A percentile compares a stretch with the other conserved stretches of the same genome.
These are phyloP conservation scores for Furcasterigmium sp. DNA, from an alignment of 2,329 filamentous ascomycete species.

Conservation along the genomic window DNA sequence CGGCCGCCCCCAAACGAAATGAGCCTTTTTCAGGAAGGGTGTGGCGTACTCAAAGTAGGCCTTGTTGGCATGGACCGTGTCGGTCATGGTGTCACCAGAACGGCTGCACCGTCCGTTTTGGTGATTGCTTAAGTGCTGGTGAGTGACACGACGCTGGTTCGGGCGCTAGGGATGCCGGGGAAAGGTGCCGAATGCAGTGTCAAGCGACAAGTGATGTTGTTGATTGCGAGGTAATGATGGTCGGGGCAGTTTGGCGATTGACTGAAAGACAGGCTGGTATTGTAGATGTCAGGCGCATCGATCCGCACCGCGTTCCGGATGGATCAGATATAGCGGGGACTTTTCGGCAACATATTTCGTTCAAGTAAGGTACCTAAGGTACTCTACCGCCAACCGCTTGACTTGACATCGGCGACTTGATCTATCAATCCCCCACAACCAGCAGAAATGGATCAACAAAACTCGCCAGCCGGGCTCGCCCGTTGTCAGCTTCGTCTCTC, in stretches of 20 bases:
- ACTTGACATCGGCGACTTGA: too few species aligned
- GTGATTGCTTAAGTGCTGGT: neutral
- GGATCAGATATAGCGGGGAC: conserved; percentile 18
- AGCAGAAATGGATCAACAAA: too few species aligned
- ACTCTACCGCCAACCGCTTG: too few species aligned
- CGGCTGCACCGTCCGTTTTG: neutral
- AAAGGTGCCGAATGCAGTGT: too few species aligned
- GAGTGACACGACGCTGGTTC: too few species aligned
- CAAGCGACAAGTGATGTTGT: neutral
- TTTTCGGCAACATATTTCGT: conserved; percentile 19
- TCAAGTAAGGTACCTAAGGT: neutral
- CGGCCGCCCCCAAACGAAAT: neutral
- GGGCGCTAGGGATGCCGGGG: too few species aligned
- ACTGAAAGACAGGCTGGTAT: neutral
- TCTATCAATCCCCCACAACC: too few species aligned
- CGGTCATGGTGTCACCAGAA: conserved; percentile 4
- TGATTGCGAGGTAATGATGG: neutral
- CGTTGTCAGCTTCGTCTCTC: too few species aligned
- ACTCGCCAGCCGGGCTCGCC: too few species aligned
- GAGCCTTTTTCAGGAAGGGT: neutral
- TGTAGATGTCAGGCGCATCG: neutral
- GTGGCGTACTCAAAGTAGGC: conserved; percentile 12
- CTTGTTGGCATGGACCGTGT: conserved; percentile 11
- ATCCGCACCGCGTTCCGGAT: neutral
- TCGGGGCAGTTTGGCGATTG: neutral